Conservation (phyloP, 768 basidiomycete species). For the Boletus sp. region DNA sequence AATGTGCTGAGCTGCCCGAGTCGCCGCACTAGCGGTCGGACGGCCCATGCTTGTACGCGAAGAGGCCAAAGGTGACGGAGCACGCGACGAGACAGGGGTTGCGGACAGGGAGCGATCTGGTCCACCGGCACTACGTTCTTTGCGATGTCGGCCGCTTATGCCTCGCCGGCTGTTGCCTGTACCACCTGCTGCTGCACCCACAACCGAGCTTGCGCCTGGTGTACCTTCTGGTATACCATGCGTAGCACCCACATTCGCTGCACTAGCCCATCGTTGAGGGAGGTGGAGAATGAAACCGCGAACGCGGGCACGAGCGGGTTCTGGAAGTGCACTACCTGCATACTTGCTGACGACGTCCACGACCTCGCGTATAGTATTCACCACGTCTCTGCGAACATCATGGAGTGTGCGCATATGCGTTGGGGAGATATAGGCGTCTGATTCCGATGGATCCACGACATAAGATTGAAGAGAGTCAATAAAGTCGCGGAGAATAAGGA, state of each 20-base stretch:
- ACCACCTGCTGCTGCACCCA: slow-evolving; percentile 29
- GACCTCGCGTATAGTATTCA: slow-evolving; percentile 86
- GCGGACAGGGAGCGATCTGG: slow-evolving; percentile 31
- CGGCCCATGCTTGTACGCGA: slow-evolving; percentile 20
- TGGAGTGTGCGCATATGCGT: slow-evolving; percentile 66
- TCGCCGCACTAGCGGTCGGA: slow-evolving; percentile 53
- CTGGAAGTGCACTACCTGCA: slow-evolving; percentile 82
- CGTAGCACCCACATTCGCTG: slow-evolving; percentile 24
- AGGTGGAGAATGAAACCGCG: slow-evolving; percentile 74
- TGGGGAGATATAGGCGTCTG: slow-evolving; percentile 38
- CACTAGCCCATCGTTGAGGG: slow-evolving; percentile 77
- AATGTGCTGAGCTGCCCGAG: slow-evolving; percentile 76
- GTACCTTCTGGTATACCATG: slow-evolving; percentile 27
- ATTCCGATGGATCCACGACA: slow-evolving; percentile 22
- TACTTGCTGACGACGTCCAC: slow-evolving; percentile 86
- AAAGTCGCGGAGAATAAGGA: slow-evolving; percentile 79
- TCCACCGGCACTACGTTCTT: slow-evolving; percentile 40
- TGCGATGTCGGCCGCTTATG: slow-evolving; percentile 24
- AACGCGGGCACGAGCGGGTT: slow-evolving; percentile 74
- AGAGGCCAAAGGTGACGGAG: slow-evolving; percentile 33
- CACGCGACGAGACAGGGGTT: slow-evolving; percentile 36
- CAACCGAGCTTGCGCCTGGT: slow-evolving; percentile 37
- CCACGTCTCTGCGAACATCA: slow-evolving; percentile 75
- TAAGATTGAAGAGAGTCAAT: slow-evolving; percentile 62
- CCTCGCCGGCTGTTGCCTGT: slow-evolving; percentile 17